phyloP scores from a whole-genome alignment of 805 yeast species.

The Metschnikowia rubicola region DNA sequence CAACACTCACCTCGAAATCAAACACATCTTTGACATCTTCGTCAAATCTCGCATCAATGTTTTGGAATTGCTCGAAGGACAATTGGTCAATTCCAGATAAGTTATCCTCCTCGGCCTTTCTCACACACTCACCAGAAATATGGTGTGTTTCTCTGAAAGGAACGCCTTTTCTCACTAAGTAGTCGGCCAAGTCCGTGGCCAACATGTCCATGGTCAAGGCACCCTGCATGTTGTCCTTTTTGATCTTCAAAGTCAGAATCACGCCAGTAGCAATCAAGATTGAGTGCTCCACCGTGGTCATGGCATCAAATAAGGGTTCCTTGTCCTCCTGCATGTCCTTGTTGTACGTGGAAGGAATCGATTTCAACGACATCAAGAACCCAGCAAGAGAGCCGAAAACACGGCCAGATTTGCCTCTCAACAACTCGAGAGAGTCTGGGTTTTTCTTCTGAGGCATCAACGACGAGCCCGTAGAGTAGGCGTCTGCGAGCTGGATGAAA shows the following conservation, averaged over 20 bases:
- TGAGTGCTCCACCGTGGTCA: conserved; percentile 90
- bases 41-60: conserved; percentile 76
- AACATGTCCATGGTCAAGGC: conserved; percentile 98
- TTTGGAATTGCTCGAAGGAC: conserved; percentile 69
- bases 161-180: conserved; percentile 94
- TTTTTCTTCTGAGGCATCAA: conserved; percentile 99
- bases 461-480: conserved; percentile 97
- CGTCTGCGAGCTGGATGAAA: conserved; percentile 88
- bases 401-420: conserved; percentile 97
- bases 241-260: conserved; percentile 75
- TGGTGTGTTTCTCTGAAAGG: conserved; percentile 99
- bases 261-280: conserved; percentile 95
- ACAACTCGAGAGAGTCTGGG: conserved; percentile 91
- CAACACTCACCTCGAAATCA: conserved; percentile 90
- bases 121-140: conserved; percentile 96
- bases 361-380: conserved; percentile 91
- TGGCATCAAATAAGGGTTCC: conserved; percentile 93
- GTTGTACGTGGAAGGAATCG: conserved; percentile 97
- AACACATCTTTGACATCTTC: conserved; percentile 82
- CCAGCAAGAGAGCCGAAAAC: conserved; percentile 95
- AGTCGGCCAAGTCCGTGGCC: conserved; percentile 98
- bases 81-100: conserved; percentile 85
- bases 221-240: conserved; percentile 71
- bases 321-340: conserved; percentile 99
- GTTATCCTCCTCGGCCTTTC: conserved; percentile 75